These are phyloP conservation scores for Herpetospermum pedunculosum DNA, from an alignment of 306 rosid genomes.

Conservation along the genomic window DNA sequence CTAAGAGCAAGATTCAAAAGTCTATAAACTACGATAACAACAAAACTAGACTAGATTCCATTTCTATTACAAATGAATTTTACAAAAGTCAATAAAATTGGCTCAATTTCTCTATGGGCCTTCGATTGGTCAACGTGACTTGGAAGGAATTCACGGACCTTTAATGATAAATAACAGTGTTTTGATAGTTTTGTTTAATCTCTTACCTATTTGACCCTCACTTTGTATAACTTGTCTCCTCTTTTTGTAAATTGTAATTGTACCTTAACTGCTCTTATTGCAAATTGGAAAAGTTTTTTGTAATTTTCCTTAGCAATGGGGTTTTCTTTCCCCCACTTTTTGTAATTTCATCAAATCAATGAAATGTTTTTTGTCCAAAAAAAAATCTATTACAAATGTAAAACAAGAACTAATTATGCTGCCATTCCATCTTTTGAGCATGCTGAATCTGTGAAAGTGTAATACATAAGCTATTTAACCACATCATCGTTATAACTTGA, in stretches of 20 bases:
- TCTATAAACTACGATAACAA: background rate
- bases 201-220: background rate
- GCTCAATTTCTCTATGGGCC: no score
- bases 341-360: background rate
- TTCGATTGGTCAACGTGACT: no score
- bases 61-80: background rate
- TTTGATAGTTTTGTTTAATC: background rate
- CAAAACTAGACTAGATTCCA: background rate
- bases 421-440: background rate
- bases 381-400: background rate
- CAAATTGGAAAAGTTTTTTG: background rate
- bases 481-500: background rate
- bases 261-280: background rate
- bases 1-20: background rate
- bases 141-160: background rate
- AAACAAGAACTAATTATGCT: background rate
- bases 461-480: background rate
- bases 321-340: background rate
- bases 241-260: background rate
- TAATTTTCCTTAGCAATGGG: background rate
- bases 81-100: no score
- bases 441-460: background rate
- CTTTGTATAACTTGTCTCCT: background rate
- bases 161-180: background rate
- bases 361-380: background rate